Percentiles rank a stretch among this genome's conserved stretches.
These are phyloP conservation scores for Alternaria alternata DNA, from an alignment of 2,329 filamentous ascomycete species.

Conservation along the genomic window DNA sequence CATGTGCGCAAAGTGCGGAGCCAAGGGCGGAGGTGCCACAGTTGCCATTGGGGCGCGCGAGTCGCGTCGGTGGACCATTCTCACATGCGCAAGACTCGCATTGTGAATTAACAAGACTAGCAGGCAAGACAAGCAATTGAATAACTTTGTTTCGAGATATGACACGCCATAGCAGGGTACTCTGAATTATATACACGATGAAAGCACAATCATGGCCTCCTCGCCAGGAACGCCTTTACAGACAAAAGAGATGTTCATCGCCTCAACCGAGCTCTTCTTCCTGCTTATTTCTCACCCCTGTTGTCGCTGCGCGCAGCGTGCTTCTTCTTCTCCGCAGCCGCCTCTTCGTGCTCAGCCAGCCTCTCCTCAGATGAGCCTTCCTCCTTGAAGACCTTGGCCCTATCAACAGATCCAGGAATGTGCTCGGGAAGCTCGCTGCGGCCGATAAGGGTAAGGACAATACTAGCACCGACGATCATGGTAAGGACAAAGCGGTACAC, in stretches of 20 bases:
- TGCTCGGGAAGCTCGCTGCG: constrained; percentile 76
- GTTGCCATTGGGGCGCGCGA: constrained; percentile 1
- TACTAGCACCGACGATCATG: constrained; percentile 83
- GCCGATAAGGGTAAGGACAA: constrained; percentile 81
- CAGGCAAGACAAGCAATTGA: not conserved
- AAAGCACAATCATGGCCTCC: not conserved
- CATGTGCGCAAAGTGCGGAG: not conserved
- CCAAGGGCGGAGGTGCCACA: constrained; percentile 9
- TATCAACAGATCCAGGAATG: constrained; percentile 53
- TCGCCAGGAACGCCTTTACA: constrained; percentile 4
- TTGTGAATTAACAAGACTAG: not conserved
- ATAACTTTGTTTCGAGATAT: not conserved
- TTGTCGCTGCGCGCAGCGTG: constrained; percentile 30
- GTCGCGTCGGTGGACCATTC: not conserved
- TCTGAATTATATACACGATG: not conserved
- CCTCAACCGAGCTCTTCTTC: not conserved
- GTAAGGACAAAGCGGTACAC: constrained; percentile 93
- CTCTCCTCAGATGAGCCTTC: constrained; percentile 33
- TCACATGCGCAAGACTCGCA: not conserved
- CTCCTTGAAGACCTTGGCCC: constrained; percentile 59
- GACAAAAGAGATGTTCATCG: not conserved
- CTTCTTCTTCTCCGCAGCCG: constrained; percentile 31
- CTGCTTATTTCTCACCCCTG: constrained; percentile 17
- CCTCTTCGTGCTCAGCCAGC: constrained; percentile 44
- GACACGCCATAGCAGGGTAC: not conserved